Percentiles rank a stretch among this genome's conserved stretches.
These are phyloP conservation scores for Alloascoidea hylecoeti DNA, from an alignment of 805 yeast species.

Conservation along the genomic window DNA sequence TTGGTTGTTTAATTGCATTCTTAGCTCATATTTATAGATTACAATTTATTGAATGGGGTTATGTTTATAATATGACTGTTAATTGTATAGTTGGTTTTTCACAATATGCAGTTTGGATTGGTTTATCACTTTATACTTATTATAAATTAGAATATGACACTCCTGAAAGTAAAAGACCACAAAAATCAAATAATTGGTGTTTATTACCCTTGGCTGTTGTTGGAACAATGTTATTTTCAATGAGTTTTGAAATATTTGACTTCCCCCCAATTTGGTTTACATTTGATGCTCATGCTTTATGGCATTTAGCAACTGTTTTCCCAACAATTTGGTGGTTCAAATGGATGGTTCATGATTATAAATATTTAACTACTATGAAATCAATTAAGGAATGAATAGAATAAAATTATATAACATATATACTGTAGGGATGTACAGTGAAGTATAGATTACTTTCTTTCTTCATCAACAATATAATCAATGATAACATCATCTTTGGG, in stretches of 20 bases:
- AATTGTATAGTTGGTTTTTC: conserved; percentile 66
- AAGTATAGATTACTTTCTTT: conserved; percentile 2
- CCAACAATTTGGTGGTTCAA: conserved; percentile 70
- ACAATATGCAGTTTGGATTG: conserved; percentile 49
- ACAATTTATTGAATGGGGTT: conserved; percentile 61
- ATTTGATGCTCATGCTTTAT: conserved; percentile 83
- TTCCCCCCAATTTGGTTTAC: conserved; percentile 60
- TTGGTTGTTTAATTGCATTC: conserved; percentile 35
- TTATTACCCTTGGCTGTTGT: conserved; percentile 39
- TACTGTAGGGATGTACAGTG: not conserved
- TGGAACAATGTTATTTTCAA: conserved; percentile 45
- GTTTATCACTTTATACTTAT: conserved; percentile 14
- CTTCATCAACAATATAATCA: too few relatives aligned
- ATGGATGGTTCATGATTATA: conserved; percentile 20
- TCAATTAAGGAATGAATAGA: conserved; percentile 3
- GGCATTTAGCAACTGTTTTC: conserved; percentile 84
- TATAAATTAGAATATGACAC: not conserved
- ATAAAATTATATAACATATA: not conserved
- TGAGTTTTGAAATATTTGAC: conserved; percentile 86
- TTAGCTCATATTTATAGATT: conserved; percentile 52
- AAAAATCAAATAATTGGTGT: conserved; percentile 19
- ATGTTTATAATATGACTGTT: conserved; percentile 88
- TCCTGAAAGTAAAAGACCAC: conserved; percentile 4
- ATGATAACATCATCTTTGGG: too few relatives aligned
- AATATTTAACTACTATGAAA: conserved; percentile 8